Base-by-base conservation (phyloP, 116 monocot genomes). In the Cymodocea nodosa region DNA sequence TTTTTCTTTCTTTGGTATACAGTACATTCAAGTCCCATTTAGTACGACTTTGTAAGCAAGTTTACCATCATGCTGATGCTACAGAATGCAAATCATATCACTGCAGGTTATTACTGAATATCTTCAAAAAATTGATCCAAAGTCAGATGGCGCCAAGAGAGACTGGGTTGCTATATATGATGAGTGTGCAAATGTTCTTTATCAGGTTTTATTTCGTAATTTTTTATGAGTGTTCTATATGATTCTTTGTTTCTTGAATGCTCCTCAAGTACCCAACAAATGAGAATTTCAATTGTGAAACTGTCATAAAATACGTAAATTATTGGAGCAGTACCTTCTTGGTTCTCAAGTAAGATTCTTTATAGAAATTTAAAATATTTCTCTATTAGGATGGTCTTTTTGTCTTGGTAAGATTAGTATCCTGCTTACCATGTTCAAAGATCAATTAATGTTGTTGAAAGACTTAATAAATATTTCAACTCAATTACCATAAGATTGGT, bases 121-220 rank as follows among this genome's bases (percentile, higher is more conserved):
- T 80, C 98, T 98, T 72, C 98, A 98, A 75, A 98, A 92, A 69
- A 62, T 98, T 36, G 98, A 98, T 64, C 98, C 98, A 22, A 98
- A 92, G 59, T 98, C 98, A 15, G 98, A 98, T 81, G 98, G 98
- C 71, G 92, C 98, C 5, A 92, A 89, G 70, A 84, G 98, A 85
- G 98, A 98, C 66, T 98, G 98, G 98, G 92, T 92, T 75, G 98
- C 98, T 62, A 98, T 98, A 17, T 98, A 98, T 68, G 98, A 98
- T 76, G 98, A 98, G 63, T 98, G 98, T 79, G 88, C 98, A 35
- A 80, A 48, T 77, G 92, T 98, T 15, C 81, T 98, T 54, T 98
- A 98, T 74, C 79, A 98, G 92, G 98, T 98, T 37, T 51, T 62
- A 62, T 34, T 52, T 71, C 14, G 17, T 66, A 52, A 20, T 23